A percentile compares a stretch with the other conserved stretches of the same genome.
These are phyloP conservation scores for Citrus reticulata DNA, from an alignment of 345 rosid species.

Conservation along the genomic window DNA sequence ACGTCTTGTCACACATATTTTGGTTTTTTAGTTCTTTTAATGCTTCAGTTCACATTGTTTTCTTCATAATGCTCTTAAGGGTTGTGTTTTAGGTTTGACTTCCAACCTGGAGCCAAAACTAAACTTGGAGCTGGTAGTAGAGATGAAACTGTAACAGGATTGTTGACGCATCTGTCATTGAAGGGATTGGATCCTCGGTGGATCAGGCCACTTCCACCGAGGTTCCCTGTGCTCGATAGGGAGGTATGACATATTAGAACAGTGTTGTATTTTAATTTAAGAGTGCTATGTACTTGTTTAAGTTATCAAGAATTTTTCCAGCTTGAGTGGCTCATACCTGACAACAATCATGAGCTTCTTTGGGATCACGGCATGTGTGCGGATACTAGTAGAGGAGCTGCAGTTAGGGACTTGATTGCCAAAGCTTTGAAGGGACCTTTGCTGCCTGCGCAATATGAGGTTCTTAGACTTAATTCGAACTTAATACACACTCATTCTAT, in stretches of 20 bases:
- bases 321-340: conserved; percentile 93
- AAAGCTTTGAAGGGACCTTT: conserved; percentile 85
- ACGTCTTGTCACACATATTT: neutral
- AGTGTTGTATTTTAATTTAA: conserved; percentile 1
- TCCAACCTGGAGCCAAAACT: conserved; percentile 63
- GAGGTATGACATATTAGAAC: conserved; percentile 46
- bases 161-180: conserved; percentile 44
- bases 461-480: conserved; percentile 21
- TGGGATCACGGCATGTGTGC: conserved; percentile 99
- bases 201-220: conserved; percentile 87
- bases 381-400: conserved; percentile 92
- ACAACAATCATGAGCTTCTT: conserved; percentile 90
- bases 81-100: conserved; percentile 59
- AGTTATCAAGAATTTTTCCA: conserved; percentile 26
- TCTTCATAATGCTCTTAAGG: conserved; percentile 10
- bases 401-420: conserved; percentile 76
- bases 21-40: neutral
- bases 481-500: neutral
- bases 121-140: conserved; percentile 89
- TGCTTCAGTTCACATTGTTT: conserved; percentile 14
- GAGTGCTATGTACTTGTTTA: conserved; percentile 8
- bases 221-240: conserved; percentile 67
- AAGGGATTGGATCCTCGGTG: conserved; percentile 67
- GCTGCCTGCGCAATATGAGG: conserved; percentile 81
- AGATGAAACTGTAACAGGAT: conserved; percentile 57